These are phyloP conservation scores for Microsporum ferrugineum DNA, from an alignment of 2,329 filamentous ascomycete genomes.

Conservation along the genomic window DNA sequence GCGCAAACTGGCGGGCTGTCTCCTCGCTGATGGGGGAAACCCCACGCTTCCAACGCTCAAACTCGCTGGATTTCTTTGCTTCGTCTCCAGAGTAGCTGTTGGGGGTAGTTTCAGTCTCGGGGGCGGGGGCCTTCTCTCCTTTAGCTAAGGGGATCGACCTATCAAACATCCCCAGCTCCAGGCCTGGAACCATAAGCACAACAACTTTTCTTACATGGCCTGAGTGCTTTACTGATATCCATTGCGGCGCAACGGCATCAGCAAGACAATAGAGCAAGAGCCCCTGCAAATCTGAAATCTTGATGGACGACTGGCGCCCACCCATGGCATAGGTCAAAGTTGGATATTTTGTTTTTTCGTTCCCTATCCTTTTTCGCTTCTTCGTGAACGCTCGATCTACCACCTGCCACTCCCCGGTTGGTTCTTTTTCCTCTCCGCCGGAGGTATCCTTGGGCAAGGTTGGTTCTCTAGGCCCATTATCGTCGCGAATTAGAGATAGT, in stretches of 20 bases:
- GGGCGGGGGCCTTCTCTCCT: not conserved
- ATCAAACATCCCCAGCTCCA: conserved; percentile 85
- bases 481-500: conserved; percentile 22
- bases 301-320: conserved; percentile 45
- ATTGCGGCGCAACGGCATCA: conserved; percentile 51
- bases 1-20: conserved; percentile 24
- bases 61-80: conserved; percentile 16
- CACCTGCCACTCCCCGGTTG: conserved; percentile 7
- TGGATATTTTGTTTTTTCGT: conserved; percentile 41
- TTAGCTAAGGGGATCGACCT: conserved; percentile 32
- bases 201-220: conserved; percentile 60
- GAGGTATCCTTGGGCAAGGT: not conserved
- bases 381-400: conserved; percentile 17
- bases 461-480: conserved; percentile 10
- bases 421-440: conserved; percentile 1
- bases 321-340: conserved; percentile 43
- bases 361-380: conserved; percentile 27
- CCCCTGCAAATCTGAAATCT: conserved; percentile 47
- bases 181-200: conserved; percentile 77
- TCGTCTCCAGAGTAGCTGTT: not conserved
- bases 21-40: conserved; percentile 22
- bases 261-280: conserved; percentile 50
- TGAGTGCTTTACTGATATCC: conserved; percentile 50
- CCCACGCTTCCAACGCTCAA: conserved; percentile 31
- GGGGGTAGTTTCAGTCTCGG: not conserved